phyloP scores from a whole-genome alignment of 2,329 filamentous ascomycete genomes.

The Ophioceras dolichostomum region DNA sequence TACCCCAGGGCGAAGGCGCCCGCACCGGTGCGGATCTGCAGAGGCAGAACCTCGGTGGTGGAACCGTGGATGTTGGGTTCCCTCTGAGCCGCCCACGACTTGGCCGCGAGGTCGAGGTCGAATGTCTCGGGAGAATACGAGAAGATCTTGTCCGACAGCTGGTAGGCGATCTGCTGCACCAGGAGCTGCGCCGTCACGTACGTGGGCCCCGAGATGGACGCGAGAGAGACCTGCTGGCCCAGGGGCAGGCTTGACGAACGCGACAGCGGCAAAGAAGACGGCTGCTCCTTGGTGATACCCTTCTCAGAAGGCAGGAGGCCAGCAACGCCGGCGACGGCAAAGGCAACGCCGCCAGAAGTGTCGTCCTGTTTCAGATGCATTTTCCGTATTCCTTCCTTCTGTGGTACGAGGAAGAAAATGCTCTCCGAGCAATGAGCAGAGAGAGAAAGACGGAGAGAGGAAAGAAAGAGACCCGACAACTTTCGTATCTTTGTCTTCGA shows the following conservation, averaged over 20 bases:
- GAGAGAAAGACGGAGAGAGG: no score
- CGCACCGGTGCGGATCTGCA: constrained; percentile 82
- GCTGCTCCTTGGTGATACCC: no score
- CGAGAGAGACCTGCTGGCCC: constrained; percentile 39
- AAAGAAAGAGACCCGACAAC: no score
- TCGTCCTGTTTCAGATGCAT: constrained; percentile 12
- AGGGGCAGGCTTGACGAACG: constrained; percentile 46
- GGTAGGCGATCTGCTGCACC: constrained; percentile 91
- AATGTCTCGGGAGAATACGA: constrained; percentile 92
- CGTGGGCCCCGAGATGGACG: constrained; percentile 68
- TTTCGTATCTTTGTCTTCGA: no score
- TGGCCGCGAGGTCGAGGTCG: constrained; percentile 74
- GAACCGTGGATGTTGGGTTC: constrained; percentile 77
- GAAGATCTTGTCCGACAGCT: constrained; percentile 93
- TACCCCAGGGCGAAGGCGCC: constrained; percentile 89
- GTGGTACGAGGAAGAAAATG: no score
- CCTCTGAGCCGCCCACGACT: constrained; percentile 57
- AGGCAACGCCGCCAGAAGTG: constrained; percentile 9
- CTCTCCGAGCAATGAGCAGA: no score
- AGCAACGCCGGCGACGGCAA: not conserved
- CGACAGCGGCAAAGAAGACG: no score
- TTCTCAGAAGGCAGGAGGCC: constrained; percentile 18
- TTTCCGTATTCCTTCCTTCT: not conserved
- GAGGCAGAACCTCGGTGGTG: constrained; percentile 60
- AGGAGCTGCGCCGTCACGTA: constrained; percentile 90